Conservation (phyloP, 2,329 filamentous ascomycete species). For the Scedosporium aurantiacum region DNA sequence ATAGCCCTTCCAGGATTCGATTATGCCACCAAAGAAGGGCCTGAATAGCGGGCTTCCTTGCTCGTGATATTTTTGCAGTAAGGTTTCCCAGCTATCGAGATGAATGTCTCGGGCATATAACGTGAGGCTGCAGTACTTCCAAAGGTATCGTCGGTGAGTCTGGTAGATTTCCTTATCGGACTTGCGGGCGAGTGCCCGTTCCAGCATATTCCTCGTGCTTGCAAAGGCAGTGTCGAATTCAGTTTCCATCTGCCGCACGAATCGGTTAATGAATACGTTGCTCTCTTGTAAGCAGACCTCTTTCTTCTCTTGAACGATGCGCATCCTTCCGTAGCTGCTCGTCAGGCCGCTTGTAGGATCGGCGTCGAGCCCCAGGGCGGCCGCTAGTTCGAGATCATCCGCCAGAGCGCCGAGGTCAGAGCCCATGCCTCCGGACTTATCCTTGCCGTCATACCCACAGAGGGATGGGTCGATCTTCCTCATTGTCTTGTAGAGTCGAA, state of each 20-base stretch:
- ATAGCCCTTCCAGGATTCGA: constrained; percentile 68
- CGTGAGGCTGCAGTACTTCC: constrained; percentile 80
- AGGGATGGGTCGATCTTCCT: constrained; percentile 82
- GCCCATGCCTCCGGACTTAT: constrained; percentile 34
- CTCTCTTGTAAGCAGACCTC: constrained; percentile 76
- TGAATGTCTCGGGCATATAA: constrained; percentile 84
- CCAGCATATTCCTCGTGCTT: constrained; percentile 55
- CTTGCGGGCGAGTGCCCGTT: constrained; percentile 50
- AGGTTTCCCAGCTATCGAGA: constrained; percentile 64
- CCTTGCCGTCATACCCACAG: constrained; percentile 39
- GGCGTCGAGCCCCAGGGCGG: constrained; percentile 10
- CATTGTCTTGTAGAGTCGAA: constrained; percentile 85
- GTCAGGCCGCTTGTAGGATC: constrained; percentile 44
- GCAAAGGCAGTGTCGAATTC: constrained; percentile 69
- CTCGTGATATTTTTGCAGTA: constrained; percentile 71
- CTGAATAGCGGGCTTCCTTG: constrained; percentile 68
- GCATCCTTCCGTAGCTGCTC: constrained; percentile 77
- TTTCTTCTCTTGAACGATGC: constrained; percentile 88
- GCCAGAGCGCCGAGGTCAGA: constrained; percentile 14
- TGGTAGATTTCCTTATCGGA: constrained; percentile 66
- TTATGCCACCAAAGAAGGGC: constrained; percentile 68
- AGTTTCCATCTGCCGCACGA: constrained; percentile 71
- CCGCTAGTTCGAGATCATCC: constrained; percentile 4
- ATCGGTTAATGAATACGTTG: constrained; percentile 61
- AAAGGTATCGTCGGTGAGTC: constrained; percentile 60